Evolutionary conservation across 495 filamentous ascomycete species (phyloP), one percentile per base, ranked within the genome.

Genomic region (Lepraria neglecta): DNA sequence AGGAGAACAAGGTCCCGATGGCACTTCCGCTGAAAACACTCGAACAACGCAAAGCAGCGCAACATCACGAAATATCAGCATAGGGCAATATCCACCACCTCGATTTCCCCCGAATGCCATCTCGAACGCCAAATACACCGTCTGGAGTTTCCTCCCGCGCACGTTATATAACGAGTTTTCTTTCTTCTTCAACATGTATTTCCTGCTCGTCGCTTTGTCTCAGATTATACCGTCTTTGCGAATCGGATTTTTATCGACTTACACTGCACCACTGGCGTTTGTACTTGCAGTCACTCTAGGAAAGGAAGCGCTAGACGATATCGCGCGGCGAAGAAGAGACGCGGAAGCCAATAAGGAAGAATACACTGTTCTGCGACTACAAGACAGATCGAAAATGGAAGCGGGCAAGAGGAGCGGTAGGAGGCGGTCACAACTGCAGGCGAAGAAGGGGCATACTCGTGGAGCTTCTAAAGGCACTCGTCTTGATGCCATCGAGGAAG

Each of bases 161-260:
- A 97, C 95, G 0, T 77, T 97, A 14, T 99, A 95, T 71, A 96
- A 97, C 76, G 95, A 99, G 67, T 99, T 99, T 70, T 96, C 91
- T 50, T 97, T 97, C 76, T 99, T 99, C 75, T 96, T 97, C 80
- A 99, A 99, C 78, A 86, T 97, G 69, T 99, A 99, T 69, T 99
- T 97, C 72, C 80, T 99, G 9, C 80, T 97, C 6, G 95, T 99
- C 5, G 95, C 95, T 9, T 74, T 97, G 46, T 96, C 91, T 15
- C 95, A 99, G 74, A 86, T 89, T 44, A 88, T 99, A 60, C 91
- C 91, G 17, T 79, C 88, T 9, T 73, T 99, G 45, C 82, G 90
- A 38, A 96, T 99, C 67, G 95, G 95, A 48, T 97, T 95, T 70
- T 82, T 97, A 62, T 90, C 88, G 14, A 96, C 94, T 3, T 99